Percentiles rank a stretch among this genome's conserved stretches.
Conservation (phyloP, 305 asterid genomes). For the Solanum aculeatissimum region DNA sequence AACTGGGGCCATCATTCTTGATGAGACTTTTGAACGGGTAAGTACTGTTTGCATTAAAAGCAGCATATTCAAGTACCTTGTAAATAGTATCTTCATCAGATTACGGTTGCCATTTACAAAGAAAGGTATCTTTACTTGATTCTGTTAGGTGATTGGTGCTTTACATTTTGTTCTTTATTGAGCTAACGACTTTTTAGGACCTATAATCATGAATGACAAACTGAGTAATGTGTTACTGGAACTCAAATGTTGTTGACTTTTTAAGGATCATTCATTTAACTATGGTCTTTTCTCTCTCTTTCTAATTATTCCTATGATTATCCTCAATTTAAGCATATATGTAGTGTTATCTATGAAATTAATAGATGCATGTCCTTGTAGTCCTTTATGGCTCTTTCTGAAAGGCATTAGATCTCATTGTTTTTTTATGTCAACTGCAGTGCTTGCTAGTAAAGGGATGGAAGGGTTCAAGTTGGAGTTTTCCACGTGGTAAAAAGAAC, state of each 20-base stretch:
- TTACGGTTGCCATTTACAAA: background rate
- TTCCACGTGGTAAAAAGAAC: conserved; percentile 97
- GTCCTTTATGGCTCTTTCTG: background rate
- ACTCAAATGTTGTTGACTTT: background rate
- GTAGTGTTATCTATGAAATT: background rate
- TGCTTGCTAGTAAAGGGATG: conserved; percentile 97
- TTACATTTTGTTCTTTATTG: background rate
- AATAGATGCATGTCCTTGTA: background rate
- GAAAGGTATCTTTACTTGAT: background rate
- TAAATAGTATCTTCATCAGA: background rate
- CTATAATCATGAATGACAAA: background rate
- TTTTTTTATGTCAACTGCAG: conserved; percentile 23
- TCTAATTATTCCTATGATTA: background rate
- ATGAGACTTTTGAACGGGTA: conserved; percentile 89
- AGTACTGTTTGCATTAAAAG: conserved; percentile 7
- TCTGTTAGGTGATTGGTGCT: background rate
- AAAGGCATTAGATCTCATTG: background rate
- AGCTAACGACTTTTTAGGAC: background rate
- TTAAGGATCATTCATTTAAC: background rate
- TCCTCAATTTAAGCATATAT: background rate
- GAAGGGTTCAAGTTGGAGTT: conserved; percentile 99
- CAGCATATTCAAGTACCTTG: background rate
- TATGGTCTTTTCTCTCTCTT: background rate
- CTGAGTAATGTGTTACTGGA: background rate
- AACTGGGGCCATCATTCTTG: conserved; percentile 94